Evolutionary conservation across 2,329 filamentous ascomycete species (phyloP).

Genomic region (Fusarium palustre): DNA sequence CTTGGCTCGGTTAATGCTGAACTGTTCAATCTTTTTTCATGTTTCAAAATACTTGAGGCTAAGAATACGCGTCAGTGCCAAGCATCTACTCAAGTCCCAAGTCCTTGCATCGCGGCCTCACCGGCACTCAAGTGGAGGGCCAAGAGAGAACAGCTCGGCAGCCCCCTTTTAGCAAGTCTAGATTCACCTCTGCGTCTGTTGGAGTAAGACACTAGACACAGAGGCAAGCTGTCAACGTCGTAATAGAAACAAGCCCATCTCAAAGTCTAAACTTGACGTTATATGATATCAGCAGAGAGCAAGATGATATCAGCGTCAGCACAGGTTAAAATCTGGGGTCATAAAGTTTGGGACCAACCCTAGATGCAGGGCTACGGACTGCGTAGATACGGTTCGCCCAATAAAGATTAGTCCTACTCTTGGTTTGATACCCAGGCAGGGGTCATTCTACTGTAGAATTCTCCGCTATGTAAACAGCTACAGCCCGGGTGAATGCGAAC

Average conservation of each 20-base stretch:
- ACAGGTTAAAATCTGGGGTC: constrained; percentile 18
- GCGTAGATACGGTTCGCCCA: constrained; percentile 19
- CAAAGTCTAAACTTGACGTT: constrained; percentile 23
- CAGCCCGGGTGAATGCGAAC: not conserved
- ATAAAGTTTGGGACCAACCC: constrained; percentile 7
- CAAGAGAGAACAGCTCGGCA: constrained; percentile 34
- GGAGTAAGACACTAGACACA: not conserved
- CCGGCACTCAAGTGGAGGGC: constrained; percentile 42
- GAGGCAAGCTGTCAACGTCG: not conserved
- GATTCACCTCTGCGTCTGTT: constrained; percentile 1
- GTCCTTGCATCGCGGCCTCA: constrained; percentile 24
- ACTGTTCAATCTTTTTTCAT: constrained; percentile 16
- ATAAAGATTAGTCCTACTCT: constrained; percentile 16
- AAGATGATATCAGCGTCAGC: constrained; percentile 36
- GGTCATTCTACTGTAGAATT: not conserved
- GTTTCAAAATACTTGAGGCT: constrained; percentile 23
- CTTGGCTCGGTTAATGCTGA: constrained; percentile 11
- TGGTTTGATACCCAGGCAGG: not conserved
- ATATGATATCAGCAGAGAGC: constrained; percentile 30
- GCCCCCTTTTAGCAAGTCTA: constrained; percentile 20
- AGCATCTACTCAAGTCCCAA: constrained; percentile 29
- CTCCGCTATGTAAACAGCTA: not conserved
- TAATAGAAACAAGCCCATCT: constrained; percentile 1
- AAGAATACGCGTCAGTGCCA: constrained; percentile 46
- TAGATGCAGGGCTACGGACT: constrained; percentile 19